These are phyloP conservation scores for Escovopsis weberi DNA, from an alignment of 2,329 filamentous ascomycete species.

Conservation along the genomic window DNA sequence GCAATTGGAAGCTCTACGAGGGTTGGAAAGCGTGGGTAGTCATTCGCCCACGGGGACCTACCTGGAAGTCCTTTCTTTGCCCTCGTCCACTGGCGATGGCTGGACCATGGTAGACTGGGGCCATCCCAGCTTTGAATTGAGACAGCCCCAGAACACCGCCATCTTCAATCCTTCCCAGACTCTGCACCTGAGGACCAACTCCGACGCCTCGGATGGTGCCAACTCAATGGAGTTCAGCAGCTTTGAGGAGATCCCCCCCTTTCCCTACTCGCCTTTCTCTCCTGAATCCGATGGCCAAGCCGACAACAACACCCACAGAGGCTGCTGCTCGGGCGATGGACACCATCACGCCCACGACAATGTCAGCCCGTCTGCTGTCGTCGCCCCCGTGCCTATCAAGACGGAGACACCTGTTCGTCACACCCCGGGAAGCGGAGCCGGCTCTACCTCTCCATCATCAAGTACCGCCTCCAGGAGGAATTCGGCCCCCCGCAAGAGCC, in stretches of 20 bases:
- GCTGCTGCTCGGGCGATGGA: conserved; percentile 45
- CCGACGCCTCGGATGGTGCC: conserved; percentile 66
- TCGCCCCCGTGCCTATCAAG: conserved; percentile 57
- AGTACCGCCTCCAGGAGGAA: conserved; percentile 49
- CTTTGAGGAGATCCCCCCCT: conserved; percentile 61
- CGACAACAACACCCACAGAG: conserved; percentile 45
- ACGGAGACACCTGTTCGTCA: conserved; percentile 34
- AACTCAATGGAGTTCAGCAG: conserved; percentile 56
- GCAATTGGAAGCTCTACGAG: conserved; percentile 36
- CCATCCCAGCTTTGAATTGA: conserved; percentile 46
- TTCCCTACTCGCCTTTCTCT: conserved; percentile 68
- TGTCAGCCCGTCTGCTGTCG: conserved; percentile 54
- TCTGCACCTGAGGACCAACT: conserved; percentile 73
- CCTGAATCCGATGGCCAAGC: conserved; percentile 64
- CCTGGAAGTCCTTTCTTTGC: conserved; percentile 72
- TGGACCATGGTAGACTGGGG: conserved; percentile 73
- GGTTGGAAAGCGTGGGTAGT: conserved; percentile 28
- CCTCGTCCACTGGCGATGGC: conserved; percentile 69
- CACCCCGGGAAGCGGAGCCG: conserved; percentile 45
- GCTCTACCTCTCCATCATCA: conserved; percentile 45
- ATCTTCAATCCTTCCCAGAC: conserved; percentile 91
- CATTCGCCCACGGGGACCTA: conserved; percentile 40
- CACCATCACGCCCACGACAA: conserved; percentile 34
- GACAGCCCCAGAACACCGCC: conserved; percentile 40
- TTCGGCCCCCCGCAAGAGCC: conserved; percentile 56